Evolutionary conservation across 768 basidiomycete genomes (phyloP).

Genomic region (Kwoniella newhampshirensis): DNA sequence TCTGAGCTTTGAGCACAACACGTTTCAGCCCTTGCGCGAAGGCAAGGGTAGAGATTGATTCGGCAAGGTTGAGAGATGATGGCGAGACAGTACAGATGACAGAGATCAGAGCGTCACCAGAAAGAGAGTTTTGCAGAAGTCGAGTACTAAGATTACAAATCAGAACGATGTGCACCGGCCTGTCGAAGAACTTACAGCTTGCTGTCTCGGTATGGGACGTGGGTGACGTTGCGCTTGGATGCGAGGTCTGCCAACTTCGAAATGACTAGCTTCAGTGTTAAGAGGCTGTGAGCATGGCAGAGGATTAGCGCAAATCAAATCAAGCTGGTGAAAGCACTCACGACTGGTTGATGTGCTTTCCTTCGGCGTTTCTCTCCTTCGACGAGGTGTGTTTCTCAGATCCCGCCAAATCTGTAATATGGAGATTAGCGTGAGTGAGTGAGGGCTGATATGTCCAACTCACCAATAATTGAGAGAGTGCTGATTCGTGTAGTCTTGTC

Average conservation of each 20-base stretch:
- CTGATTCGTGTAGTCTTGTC: conserved; percentile 51
- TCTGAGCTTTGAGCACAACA: conserved; percentile 82
- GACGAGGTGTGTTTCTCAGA: conserved; percentile 94
- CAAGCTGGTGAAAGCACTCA: conserved; percentile 26
- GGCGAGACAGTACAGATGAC: conserved; percentile 96
- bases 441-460: too few relatives aligned
- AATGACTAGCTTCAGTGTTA: conserved; percentile 91
- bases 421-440: neutral
- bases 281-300: conserved; percentile 59
- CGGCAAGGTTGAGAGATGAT: conserved; percentile 70
- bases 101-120: conserved; percentile 91
- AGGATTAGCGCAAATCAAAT: conserved; percentile 1
- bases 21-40: conserved; percentile 91
- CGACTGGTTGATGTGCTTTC: conserved; percentile 85
- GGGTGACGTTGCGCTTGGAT: conserved; percentile 62
- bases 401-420: conserved; percentile 83
- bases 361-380: conserved; percentile 92
- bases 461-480: conserved; percentile 47
- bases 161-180: too few relatives aligned
- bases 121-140: conserved; percentile 88
- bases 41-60: conserved; percentile 81
- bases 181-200: conserved; percentile 66
- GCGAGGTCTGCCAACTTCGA: conserved; percentile 81
- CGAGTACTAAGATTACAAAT: conserved; percentile 67
- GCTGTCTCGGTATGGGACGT: conserved; percentile 92